A percentile compares a stretch with the other conserved stretches of the same genome.
These are phyloP conservation scores for Phalaenopsis aphrodite DNA, from an alignment of 106 monocot genomes.

Conservation along the genomic window DNA sequence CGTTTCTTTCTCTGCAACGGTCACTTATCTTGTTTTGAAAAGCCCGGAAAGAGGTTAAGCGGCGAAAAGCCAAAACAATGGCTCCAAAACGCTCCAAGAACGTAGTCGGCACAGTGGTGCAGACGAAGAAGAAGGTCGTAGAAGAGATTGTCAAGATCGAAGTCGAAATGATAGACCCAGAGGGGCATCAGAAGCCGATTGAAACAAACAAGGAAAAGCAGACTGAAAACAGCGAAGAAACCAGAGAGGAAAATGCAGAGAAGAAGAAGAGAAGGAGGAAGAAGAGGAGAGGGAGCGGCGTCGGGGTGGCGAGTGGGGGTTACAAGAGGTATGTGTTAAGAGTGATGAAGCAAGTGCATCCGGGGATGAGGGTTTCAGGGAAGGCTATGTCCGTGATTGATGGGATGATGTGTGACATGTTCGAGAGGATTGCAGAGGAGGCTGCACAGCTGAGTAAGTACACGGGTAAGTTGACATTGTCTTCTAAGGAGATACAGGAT, in stretches of 20 bases:
- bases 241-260: background rate
- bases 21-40: background rate
- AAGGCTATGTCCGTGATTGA: conserved; percentile 36
- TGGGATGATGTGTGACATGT: conserved; percentile 47
- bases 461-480: conserved; percentile 12
- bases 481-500: conserved; percentile 25
- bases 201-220: background rate
- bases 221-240: background rate
- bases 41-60: background rate
- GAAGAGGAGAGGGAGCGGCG: background rate
- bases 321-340: conserved; percentile 47
- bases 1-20: background rate
- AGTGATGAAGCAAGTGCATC: conserved; percentile 50
- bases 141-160: conserved; percentile 11
- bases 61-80: conserved; percentile 5
- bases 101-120: conserved; percentile 6
- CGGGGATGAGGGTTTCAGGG: conserved; percentile 27
- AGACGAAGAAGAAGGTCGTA: conserved; percentile 18
- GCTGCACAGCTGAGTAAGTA: conserved; percentile 22
- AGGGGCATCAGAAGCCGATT: background rate
- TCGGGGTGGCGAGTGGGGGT: conserved; percentile 4
- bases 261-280: conserved; percentile 1
- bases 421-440: conserved; percentile 44
- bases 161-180: background rate
- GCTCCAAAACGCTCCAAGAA: conserved; percentile 15